Conservation (phyloP, 2,329 filamentous ascomycete genomes). For the Byssochlamys sp. region DNA sequence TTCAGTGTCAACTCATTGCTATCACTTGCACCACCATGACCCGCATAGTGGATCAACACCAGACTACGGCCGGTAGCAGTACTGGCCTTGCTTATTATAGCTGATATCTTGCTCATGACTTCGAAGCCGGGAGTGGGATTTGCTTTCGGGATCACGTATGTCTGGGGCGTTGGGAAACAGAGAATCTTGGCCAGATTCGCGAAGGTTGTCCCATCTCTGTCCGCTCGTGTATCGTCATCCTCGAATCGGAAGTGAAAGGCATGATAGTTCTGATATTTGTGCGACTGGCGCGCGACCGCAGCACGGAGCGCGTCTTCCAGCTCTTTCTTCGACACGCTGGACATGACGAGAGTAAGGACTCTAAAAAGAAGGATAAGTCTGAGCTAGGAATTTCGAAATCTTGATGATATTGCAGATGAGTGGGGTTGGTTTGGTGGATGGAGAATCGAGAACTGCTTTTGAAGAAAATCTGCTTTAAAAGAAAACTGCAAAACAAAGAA, state of each 20-base stretch:
- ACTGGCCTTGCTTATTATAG: neutral
- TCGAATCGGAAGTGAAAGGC: neutral
- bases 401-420: too few relatives aligned
- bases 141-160: neutral
- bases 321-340: neutral
- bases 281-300: neutral
- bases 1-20: neutral
- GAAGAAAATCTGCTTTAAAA: too few relatives aligned
- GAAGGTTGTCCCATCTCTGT: neutral
- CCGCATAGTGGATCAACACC: neutral
- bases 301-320: neutral
- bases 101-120: neutral
- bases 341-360: too few relatives aligned
- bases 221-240: conserved; percentile 1
- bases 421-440: too few relatives aligned
- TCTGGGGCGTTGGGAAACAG: neutral
- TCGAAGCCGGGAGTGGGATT: neutral
- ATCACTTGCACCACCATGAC: neutral
- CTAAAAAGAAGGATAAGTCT: too few relatives aligned
- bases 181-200: neutral
- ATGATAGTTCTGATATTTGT: neutral
- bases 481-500: too few relatives aligned
- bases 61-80: neutral
- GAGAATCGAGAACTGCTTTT: too few relatives aligned
- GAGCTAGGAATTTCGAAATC: too few relatives aligned